phyloP scores from a whole-genome alignment of 306 rosid species.

The Vigna hirtella region DNA sequence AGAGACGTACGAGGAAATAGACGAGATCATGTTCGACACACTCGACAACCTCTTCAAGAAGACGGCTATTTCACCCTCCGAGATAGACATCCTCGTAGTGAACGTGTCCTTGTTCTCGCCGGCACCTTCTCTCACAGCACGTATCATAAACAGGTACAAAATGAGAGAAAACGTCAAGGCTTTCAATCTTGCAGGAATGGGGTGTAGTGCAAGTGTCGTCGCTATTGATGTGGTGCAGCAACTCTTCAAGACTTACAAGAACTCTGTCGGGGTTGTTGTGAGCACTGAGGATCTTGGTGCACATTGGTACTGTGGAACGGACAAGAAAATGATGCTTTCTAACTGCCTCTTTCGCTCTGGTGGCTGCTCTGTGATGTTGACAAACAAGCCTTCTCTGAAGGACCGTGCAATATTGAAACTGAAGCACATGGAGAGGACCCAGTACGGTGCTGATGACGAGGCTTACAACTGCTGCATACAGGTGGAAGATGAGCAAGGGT shows the following conservation, averaged over 20 bases:
- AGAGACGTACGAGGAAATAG: conserved; percentile 68
- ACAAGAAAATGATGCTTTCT: conserved; percentile 77
- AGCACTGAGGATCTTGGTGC: conserved; percentile 85
- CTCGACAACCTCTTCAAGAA: conserved; percentile 67
- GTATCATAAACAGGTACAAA: conserved; percentile 77
- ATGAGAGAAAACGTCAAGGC: conserved; percentile 74
- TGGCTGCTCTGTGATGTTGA: conserved; percentile 78
- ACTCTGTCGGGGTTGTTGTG: conserved; percentile 67
- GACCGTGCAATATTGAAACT: conserved; percentile 64
- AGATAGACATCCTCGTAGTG: conserved; percentile 75
- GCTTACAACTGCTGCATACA: conserved; percentile 86
- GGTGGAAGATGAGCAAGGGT: conserved; percentile 68
- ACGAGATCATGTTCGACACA: conserved; percentile 70
- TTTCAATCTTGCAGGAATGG: conserved; percentile 88
- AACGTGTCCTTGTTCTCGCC: conserved; percentile 88
- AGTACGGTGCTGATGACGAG: conserved; percentile 71
- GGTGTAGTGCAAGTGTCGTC: conserved; percentile 82
- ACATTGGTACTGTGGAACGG: conserved; percentile 79
- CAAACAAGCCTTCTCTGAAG: conserved; percentile 55
- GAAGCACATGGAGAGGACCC: conserved; percentile 71
- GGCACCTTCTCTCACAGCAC: conserved; percentile 69
- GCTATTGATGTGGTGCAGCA: conserved; percentile 77
- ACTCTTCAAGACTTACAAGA: conserved; percentile 57
- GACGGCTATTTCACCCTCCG: conserved; percentile 60
- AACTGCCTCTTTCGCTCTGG: conserved; percentile 86